phyloP scores from a whole-genome alignment of 495 filamentous ascomycete species.

The Penicillium diatomitis region DNA sequence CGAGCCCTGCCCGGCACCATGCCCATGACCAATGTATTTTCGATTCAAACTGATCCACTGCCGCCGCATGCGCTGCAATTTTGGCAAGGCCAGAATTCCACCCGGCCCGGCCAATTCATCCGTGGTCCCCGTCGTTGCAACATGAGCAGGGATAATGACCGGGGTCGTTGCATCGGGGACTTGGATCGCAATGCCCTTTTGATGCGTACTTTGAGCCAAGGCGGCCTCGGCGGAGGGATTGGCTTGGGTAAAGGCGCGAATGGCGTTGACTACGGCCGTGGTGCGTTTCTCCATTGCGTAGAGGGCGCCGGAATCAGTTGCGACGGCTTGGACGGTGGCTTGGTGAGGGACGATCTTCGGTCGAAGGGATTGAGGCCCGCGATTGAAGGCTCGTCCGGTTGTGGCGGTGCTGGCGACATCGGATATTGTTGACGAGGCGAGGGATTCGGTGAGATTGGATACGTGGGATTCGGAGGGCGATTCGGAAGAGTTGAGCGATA shows the following conservation, averaged over 20 bases:
- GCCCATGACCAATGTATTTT: conserved; percentile 23
- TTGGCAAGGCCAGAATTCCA: conserved; percentile 56
- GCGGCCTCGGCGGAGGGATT: conserved; percentile 32
- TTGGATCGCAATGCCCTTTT: conserved; percentile 30
- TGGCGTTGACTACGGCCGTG: conserved; percentile 67
- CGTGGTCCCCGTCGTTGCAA: conserved; percentile 28
- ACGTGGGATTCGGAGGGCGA: conserved; percentile 15
- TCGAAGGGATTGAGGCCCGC: conserved; percentile 7
- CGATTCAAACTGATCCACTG: conserved; percentile 80
- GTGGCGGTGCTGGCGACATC: conserved; percentile 25
- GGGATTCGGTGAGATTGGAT: conserved; percentile 18
- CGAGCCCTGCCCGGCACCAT: conserved; percentile 20
- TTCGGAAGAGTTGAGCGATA: conserved; percentile 22
- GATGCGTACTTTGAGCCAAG: conserved; percentile 37
- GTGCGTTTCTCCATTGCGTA: conserved; percentile 80
- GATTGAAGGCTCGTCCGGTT: conserved; percentile 8
- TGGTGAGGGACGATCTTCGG: conserved; percentile 61
- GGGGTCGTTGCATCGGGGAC: conserved; percentile 32
- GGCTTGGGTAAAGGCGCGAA: conserved; percentile 50
- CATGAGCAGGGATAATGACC: conserved; percentile 43
- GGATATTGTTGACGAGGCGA: conserved; percentile 19
- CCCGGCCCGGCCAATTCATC: conserved; percentile 37
- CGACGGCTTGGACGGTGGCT: conserved; percentile 63
- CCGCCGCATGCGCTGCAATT: conserved; percentile 72
- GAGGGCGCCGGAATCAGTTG: conserved; percentile 67